phyloP scores from a whole-genome alignment of 768 basidiomycete species.

The Hypholoma sublateritium region DNA sequence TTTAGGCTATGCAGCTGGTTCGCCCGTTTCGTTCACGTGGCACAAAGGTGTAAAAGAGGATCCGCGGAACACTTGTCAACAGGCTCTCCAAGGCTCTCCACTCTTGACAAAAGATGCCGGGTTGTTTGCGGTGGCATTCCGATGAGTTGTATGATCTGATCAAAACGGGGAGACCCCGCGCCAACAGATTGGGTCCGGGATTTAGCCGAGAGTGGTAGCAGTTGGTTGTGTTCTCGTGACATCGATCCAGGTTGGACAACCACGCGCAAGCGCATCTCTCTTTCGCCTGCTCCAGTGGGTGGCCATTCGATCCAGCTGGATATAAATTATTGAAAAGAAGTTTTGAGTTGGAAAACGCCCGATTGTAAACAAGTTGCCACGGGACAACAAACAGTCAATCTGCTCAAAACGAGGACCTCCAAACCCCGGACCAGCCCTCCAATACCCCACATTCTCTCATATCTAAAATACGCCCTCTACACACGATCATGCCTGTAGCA shows the following conservation, averaged over 20 bases:
- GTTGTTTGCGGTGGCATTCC: constrained; percentile 23
- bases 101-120: constrained; percentile 34
- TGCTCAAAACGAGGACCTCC: constrained; percentile 33
- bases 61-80: constrained; percentile 21
- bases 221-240: constrained; percentile 38
- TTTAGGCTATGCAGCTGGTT: constrained; percentile 13
- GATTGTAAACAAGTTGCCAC: constrained; percentile 39
- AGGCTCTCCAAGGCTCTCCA: constrained; percentile 10
- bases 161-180: constrained; percentile 29
- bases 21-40: constrained; percentile 24
- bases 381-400: constrained; percentile 41
- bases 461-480: constrained; percentile 28
- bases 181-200: constrained; percentile 43
- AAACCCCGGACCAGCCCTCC: constrained; percentile 18
- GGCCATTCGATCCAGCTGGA: constrained; percentile 33
- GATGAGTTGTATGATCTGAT: constrained; percentile 32
- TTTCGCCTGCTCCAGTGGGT: constrained; percentile 27
- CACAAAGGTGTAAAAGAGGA: constrained; percentile 22
- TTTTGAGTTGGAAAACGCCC: constrained; percentile 37
- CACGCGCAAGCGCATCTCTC: constrained; percentile 18
- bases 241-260: constrained; percentile 21
- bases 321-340: constrained; percentile 40
- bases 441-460: constrained; percentile 30
- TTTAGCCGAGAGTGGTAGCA: constrained; percentile 40
- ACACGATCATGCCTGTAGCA: constrained; percentile 59